phyloP scores from a whole-genome alignment of 129 eudicot species.

The Oenanthe sinensis region DNA sequence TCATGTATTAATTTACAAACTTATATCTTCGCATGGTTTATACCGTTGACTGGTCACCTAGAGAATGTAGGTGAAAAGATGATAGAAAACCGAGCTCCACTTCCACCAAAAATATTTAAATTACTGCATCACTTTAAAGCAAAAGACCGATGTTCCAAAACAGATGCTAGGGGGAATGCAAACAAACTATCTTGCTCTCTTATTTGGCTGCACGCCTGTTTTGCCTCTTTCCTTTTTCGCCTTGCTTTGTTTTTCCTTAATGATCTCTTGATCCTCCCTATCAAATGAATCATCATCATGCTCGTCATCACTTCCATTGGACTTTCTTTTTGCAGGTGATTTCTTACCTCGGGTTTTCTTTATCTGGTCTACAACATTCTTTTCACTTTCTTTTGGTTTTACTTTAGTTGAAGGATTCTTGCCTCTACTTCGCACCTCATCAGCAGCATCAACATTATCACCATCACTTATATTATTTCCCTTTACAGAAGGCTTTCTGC shows the following conservation, averaged over 20 bases:
- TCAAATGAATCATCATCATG: constrained; percentile 15
- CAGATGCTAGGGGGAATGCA: background rate
- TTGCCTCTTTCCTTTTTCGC: constrained; percentile 20
- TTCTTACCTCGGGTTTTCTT: constrained; percentile 27
- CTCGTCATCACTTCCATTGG: constrained; percentile 31
- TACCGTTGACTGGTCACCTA: background rate
- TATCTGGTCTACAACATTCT: constrained; percentile 14
- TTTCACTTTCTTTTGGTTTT: constrained; percentile 8
- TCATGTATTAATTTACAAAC: background rate
- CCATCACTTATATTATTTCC: constrained; percentile 22
- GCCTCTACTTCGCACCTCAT: constrained; percentile 13
- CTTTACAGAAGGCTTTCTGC: constrained; percentile 39
- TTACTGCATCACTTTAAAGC: background rate
- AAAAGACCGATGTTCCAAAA: background rate
- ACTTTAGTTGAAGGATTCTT: constrained; percentile 21
- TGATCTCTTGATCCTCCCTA: constrained; percentile 23
- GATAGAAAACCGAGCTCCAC: background rate
- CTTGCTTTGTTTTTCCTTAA: constrained; percentile 23
- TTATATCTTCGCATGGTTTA: background rate
- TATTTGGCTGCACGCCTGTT: constrained; percentile 32
- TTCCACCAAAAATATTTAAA: background rate
- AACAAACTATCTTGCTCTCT: constrained; percentile 36
- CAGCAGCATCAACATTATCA: background rate
- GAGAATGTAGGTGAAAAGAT: background rate
- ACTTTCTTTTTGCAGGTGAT: constrained; percentile 37